Evolutionary conservation across 805 yeast species (phyloP).

Genomic region (Spathaspora girioi): DNA sequence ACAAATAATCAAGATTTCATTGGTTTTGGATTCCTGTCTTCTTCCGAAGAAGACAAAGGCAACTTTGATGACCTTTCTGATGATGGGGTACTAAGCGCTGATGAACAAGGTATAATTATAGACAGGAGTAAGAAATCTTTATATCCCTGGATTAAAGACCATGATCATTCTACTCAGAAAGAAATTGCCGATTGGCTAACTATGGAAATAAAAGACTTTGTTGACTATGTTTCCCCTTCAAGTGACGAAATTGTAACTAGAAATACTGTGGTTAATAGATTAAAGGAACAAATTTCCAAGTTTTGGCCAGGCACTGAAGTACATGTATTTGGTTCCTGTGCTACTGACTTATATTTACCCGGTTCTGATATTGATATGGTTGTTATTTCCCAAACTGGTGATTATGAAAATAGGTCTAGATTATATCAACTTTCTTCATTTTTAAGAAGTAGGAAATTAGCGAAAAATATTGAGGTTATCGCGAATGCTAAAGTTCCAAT

Average conservation of each 20-base stretch:
- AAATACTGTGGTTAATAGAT: constrained; percentile 56
- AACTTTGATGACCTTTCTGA: constrained; percentile 17
- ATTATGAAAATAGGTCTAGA: constrained; percentile 58
- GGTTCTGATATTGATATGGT: constrained; percentile 97
- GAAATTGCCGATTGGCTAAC: constrained; percentile 87
- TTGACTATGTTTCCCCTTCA: constrained; percentile 82
- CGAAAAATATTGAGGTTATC: constrained; percentile 75
- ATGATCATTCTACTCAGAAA: constrained; percentile 70
- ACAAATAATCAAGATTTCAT: constrained; percentile 50
- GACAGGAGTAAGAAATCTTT: constrained; percentile 22
- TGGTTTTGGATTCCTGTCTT: constrained; percentile 50
- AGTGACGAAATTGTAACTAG: constrained; percentile 66
- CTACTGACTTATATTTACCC: constrained; percentile 89
- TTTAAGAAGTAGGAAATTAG: constrained; percentile 58
- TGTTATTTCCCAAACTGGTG: constrained; percentile 58
- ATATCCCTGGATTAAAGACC: constrained; percentile 75
- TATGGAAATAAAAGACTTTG: constrained; percentile 79
- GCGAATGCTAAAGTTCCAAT: constrained; percentile 93
- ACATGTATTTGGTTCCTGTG: constrained; percentile 89
- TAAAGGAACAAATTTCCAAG: constrained; percentile 48
- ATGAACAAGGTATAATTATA: constrained; percentile 18
- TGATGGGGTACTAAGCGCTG: constrained; percentile 32
- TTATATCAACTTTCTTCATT: constrained; percentile 71
- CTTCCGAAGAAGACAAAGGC: constrained; percentile 26
- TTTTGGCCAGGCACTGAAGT: constrained; percentile 80